Percentiles rank a stretch among this genome's conserved stretches.
phyloP scores from a whole-genome alignment of 2,329 filamentous ascomycete species.

The Nigrospora oryzae region DNA sequence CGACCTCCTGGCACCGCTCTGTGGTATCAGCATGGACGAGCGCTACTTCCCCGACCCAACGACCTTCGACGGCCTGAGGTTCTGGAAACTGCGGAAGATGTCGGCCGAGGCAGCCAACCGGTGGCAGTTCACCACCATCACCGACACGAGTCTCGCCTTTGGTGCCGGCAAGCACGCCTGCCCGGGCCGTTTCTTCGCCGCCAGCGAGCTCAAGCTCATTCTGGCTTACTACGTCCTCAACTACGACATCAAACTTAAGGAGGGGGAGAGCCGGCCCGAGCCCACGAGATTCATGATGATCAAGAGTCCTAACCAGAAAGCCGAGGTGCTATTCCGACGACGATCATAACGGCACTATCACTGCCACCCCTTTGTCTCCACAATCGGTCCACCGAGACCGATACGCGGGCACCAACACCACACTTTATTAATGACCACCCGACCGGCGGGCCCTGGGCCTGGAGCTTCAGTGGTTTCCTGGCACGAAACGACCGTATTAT shows the following conservation, averaged over 20 bases:
- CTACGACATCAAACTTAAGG: constrained; percentile 26
- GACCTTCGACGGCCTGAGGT: constrained; percentile 29
- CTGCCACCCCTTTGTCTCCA: too few species aligned
- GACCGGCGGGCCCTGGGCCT: too few species aligned
- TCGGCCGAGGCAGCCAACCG: constrained; percentile 6
- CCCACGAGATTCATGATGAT: constrained; percentile 25
- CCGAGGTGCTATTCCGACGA: constrained; percentile 19
- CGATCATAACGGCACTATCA: constrained; percentile 2
- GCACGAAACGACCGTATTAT: too few species aligned
- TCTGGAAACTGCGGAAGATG: constrained; percentile 24
- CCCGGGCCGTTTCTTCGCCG: constrained; percentile 35
- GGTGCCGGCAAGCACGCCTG: constrained; percentile 30
- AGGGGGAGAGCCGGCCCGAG: constrained; percentile 15
- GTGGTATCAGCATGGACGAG: constrained; percentile 26
- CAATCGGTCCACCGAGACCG: too few species aligned
- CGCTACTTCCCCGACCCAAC: constrained; percentile 24
- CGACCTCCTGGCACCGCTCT: constrained; percentile 30
- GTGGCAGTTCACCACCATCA: constrained; percentile 25
- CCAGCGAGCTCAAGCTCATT: constrained; percentile 35
- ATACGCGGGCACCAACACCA: too few species aligned
- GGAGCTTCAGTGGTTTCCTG: too few species aligned
- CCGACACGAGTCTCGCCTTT: constrained; percentile 26
- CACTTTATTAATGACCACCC: too few species aligned
- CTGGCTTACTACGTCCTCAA: constrained; percentile 29
- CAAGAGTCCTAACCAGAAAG: constrained; percentile 19